These are phyloP conservation scores for Saccharomyces cerevisiae DNA, from an alignment of 805 yeast genomes.

Conservation along the genomic window DNA sequence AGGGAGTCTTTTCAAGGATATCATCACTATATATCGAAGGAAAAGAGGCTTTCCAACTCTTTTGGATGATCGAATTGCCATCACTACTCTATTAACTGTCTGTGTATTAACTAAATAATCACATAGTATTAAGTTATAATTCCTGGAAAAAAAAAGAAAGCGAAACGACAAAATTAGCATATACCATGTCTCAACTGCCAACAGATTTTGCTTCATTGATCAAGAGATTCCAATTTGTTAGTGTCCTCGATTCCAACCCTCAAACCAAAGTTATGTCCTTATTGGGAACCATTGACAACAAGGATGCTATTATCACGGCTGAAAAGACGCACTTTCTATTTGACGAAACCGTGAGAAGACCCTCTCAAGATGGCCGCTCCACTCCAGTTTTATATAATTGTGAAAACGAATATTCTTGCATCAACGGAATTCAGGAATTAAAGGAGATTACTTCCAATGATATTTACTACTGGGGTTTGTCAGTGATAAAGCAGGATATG, in stretches of 20 bases:
- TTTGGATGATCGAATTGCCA: neutral
- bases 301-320: slow-evolving; percentile 60
- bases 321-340: slow-evolving; percentile 63
- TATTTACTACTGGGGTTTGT: slow-evolving; percentile 75
- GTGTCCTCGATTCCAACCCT: slow-evolving; percentile 51
- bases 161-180: neutral
- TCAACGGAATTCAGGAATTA: slow-evolving; percentile 22
- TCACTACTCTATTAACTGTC: neutral
- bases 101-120: neutral
- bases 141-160: neutral
- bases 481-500: slow-evolving; percentile 40
- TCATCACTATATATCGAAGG: neutral
- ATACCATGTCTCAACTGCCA: neutral
- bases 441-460: slow-evolving; percentile 60
- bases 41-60: neutral
- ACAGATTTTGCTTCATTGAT: slow-evolving; percentile 19
- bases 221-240: slow-evolving; percentile 37
- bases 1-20: neutral
- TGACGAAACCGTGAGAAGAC: slow-evolving; percentile 19
- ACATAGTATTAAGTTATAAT: neutral
- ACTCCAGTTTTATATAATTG: slow-evolving; percentile 7
- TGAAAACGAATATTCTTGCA: slow-evolving; percentile 17
- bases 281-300: slow-evolving; percentile 54
- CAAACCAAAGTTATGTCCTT: slow-evolving; percentile 58
- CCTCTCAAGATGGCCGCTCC: slow-evolving; percentile 4